A percentile compares a stretch with the other conserved stretches of the same genome.
phyloP scores from a whole-genome alignment of 768 basidiomycete species.

The Tulasnella sp. region DNA sequence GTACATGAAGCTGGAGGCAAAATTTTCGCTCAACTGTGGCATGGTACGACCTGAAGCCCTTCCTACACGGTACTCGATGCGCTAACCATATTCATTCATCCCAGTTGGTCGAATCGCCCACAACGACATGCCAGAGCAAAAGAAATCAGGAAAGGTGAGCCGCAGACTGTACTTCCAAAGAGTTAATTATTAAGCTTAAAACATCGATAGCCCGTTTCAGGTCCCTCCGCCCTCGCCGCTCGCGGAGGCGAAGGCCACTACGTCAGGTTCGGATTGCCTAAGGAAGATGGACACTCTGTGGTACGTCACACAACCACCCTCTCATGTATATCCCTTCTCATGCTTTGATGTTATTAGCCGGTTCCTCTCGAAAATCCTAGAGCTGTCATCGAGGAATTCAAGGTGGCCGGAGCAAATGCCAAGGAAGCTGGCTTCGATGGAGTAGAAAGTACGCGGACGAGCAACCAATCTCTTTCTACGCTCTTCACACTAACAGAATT shows the following conservation, averaged over 20 bases:
- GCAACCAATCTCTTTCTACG: background rate
- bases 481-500: background rate
- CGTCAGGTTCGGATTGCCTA: background rate
- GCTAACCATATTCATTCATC: slow-evolving; percentile 38
- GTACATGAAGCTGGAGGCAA: slow-evolving; percentile 10
- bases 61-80: background rate
- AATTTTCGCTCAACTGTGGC: slow-evolving; percentile 45
- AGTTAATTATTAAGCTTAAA: background rate
- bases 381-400: slow-evolving; percentile 48
- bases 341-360: slow-evolving; percentile 38
- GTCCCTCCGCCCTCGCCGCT: slow-evolving; percentile 51
- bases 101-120: slow-evolving; percentile 6
- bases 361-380: slow-evolving; percentile 50
- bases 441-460: slow-evolving; percentile 48
- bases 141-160: slow-evolving; percentile 44
- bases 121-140: slow-evolving; percentile 48
- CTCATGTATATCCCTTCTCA: background rate
- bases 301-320: background rate
- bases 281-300: background rate
- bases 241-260: slow-evolving; percentile 43
- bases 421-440: slow-evolving; percentile 62
- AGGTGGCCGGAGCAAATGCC: slow-evolving; percentile 53
- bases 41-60: slow-evolving; percentile 42
- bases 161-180: background rate
- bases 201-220: slow-evolving; percentile 49